Percentiles rank a stretch among this genome's conserved stretches.
Evolutionary conservation across 495 filamentous ascomycete species (phyloP).

Genomic region (Talaromyces liani): DNA sequence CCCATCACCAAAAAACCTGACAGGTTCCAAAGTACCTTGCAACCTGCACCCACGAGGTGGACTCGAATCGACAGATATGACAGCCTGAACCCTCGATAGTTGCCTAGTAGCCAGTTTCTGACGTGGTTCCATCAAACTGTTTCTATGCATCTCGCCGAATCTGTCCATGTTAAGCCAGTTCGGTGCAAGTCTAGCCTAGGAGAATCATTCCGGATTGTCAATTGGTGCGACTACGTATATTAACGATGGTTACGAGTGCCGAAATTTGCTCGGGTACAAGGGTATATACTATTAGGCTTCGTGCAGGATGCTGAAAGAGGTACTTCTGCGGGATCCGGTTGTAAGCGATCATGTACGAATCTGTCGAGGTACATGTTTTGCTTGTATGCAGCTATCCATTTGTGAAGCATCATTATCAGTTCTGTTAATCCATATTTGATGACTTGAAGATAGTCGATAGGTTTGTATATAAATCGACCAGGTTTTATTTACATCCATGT

Average conservation of each 20-base stretch:
- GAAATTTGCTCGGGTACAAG: not conserved
- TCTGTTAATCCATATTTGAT: too few relatives aligned
- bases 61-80: not conserved
- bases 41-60: not conserved
- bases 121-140: not conserved
- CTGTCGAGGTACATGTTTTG: not conserved
- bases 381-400: not conserved
- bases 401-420: not conserved
- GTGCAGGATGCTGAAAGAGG: not conserved
- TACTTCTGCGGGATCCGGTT: not conserved
- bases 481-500: not conserved
- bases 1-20: not conserved
- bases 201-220: not conserved
- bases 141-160: not conserved
- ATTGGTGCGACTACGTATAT: not conserved
- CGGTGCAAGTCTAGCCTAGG: not conserved
- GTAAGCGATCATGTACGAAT: not conserved
- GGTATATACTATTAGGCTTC: not conserved
- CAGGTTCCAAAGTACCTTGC: not conserved
- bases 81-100: not conserved
- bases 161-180: not conserved
- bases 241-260: too few relatives aligned
- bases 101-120: not conserved
- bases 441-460: too few relatives aligned
- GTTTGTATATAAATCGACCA: not conserved